A percentile compares a stretch with the other conserved stretches of the same genome.
Conservation (phyloP, 2,329 filamentous ascomycete species). For the Nemania sp. region DNA sequence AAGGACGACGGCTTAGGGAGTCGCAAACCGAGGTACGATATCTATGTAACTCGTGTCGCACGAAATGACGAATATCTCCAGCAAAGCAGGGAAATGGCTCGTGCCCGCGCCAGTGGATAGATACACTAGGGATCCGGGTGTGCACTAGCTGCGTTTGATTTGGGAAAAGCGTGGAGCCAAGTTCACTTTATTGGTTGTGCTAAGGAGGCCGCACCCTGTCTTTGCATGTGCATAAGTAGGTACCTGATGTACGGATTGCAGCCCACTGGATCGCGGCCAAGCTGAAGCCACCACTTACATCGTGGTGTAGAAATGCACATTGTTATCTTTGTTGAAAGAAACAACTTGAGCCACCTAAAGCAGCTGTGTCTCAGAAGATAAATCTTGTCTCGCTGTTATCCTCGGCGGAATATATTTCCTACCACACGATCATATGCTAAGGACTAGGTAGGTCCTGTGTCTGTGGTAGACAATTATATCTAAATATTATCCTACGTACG, state of each 20-base stretch:
- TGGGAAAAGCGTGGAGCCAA: constrained; percentile 7
- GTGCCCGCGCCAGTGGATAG: constrained; percentile 1
- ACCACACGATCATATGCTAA: too few relatives aligned
- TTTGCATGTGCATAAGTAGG: constrained; percentile 5
- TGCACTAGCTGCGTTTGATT: constrained; percentile 14
- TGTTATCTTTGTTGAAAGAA: constrained; percentile 7
- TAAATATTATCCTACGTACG: too few relatives aligned
- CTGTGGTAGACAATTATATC: too few relatives aligned
- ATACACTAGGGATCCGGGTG: too few relatives aligned
- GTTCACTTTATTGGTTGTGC: constrained; percentile 15
- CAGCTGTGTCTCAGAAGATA: too few relatives aligned
- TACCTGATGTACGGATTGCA: too few relatives aligned
- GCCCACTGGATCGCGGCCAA: not conserved
- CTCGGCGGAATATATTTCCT: too few relatives aligned
- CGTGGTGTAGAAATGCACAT: constrained; percentile 11
- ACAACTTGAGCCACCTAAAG: constrained; percentile 8
- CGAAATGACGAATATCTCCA: not conserved
- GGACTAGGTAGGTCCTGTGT: too few relatives aligned
- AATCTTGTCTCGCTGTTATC: too few relatives aligned
- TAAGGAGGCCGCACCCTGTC: constrained; percentile 12
- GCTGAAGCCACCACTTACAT: too few relatives aligned
- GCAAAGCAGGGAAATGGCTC: constrained; percentile 8
- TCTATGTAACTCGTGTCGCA: not conserved
- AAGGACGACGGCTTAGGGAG: not conserved
- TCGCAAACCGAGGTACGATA: not conserved